A percentile compares a stretch with the other conserved stretches of the same genome.
Conservation (phyloP, 202 grass and related monocot species). For the Dendrocalamus latiflorus region DNA sequence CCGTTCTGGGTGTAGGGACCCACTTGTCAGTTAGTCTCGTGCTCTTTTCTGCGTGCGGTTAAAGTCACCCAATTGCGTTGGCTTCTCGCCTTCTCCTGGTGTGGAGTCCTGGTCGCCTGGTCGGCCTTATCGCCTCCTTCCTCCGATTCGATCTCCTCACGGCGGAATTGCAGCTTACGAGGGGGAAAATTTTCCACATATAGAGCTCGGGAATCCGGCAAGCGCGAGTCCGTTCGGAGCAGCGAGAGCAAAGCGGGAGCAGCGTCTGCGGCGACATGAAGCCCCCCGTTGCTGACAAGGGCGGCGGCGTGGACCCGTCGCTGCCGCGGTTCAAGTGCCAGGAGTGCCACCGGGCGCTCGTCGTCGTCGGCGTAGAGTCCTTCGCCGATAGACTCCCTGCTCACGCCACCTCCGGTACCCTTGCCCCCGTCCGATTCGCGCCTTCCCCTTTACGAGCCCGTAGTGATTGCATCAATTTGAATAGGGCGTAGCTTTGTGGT, state of each 20-base stretch:
- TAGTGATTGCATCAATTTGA: neutral
- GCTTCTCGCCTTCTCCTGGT: neutral
- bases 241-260: neutral
- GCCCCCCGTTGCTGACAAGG: slow-evolving; percentile 26
- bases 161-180: neutral
- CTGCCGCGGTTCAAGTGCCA: slow-evolving; percentile 67
- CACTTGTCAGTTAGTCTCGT: neutral
- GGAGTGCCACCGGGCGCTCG: slow-evolving; percentile 61
- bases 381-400: slow-evolving; percentile 58
- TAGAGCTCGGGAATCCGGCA: neutral
- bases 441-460: neutral
- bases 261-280: slow-evolving; percentile 29
- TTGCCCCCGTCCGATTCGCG: slow-evolving; percentile 21
- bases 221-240: neutral
- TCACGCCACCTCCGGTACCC: slow-evolving; percentile 31
- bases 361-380: slow-evolving; percentile 61
- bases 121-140: neutral
- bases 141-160: neutral
- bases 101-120: neutral
- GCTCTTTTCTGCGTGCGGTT: neutral
- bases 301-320: slow-evolving; percentile 37
- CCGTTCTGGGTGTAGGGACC: neutral
- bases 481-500: neutral
- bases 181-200: neutral
- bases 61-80: neutral